Evolutionary conservation across 495 filamentous ascomycete genomes (phyloP), one percentile per base, ranked within the genome.

Genomic region (Cryomyces antarcticus): DNA sequence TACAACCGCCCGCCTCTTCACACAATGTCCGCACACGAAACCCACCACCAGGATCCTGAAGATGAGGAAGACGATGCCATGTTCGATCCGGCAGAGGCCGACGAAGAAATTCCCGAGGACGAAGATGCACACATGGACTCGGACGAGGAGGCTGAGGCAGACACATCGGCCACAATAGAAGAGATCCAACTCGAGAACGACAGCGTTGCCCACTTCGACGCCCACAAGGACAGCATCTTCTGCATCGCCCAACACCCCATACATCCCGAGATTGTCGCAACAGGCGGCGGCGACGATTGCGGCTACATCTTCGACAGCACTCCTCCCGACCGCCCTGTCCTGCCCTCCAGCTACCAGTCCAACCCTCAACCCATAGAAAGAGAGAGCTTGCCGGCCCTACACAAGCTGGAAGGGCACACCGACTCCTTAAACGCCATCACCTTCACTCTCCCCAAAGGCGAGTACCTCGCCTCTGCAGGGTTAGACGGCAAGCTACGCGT

Each of bases 161-260:
- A 52, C 31, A 30, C 39, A 17, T 35, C 36, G n/a, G 49, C 44
- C n/a, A 47, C 51, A 4, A 28, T 53, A 31, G 65, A 86, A 56
- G 82, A 86, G 54, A 73, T 95, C 41, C 63, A 66, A 30, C 66
- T 96, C 11, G 70, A 86, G 46, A 96, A 96, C 63, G 86, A 96
- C 67, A 87, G 81, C 46, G 64, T 73, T 46, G 92, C 86, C 41
- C 83, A 93, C 63, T 94, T 95, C 60, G 89, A 95, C 62, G 55
- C 56, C 2, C 85, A 93, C 66, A 77, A 69, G 39, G 84, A 94
- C 66, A 81, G 75, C 38, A 78, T 99, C 43, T 96, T 93, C 65
- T 78, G 79, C 56, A 82, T 99, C 53, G 83, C 85, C 30, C 82
- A 89, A 51, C 92, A 99, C 56, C 92, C 92, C 3, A 62, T 76